Conservation (phyloP, 768 basidiomycete genomes). For the Cystobasidium ongulense region DNA sequence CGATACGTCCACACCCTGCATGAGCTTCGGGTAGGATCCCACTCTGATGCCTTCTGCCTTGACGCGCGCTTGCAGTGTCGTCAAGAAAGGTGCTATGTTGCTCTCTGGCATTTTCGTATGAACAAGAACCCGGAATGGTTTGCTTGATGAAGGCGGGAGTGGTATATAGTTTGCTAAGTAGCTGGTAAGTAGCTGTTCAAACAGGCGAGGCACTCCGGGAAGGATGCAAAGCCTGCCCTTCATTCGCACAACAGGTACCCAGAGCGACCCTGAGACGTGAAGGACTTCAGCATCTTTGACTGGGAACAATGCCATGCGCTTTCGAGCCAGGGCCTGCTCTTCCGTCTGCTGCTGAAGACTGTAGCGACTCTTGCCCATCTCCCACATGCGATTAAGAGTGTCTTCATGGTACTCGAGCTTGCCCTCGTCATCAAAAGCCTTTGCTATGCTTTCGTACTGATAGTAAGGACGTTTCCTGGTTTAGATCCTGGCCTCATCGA, state of each 20-base stretch:
- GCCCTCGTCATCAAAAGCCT: conserved; percentile 56
- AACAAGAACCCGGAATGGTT: not conserved
- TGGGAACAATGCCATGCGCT: conserved; percentile 87
- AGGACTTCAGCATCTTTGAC: conserved; percentile 61
- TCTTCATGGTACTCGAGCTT: conserved; percentile 65
- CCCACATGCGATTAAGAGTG: conserved; percentile 64
- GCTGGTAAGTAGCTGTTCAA: conserved; percentile 68
- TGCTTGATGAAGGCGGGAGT: conserved; percentile 51
- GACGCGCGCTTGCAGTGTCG: conserved; percentile 64
- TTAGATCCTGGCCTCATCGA: not conserved
- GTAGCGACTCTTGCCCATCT: conserved; percentile 54
- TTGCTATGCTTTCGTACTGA: conserved; percentile 57
- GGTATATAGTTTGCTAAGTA: conserved; percentile 62
- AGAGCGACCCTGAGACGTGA: conserved; percentile 68
- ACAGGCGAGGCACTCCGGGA: conserved; percentile 79
- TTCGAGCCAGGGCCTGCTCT: conserved; percentile 66
- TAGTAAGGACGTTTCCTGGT: not conserved
- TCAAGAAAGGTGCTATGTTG: conserved; percentile 76
- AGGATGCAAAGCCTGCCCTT: conserved; percentile 80
- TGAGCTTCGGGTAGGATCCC: conserved; percentile 40
- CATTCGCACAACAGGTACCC: conserved; percentile 77
- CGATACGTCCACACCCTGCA: conserved; percentile 61
- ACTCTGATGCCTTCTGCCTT: conserved; percentile 60
- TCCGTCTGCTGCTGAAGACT: conserved; percentile 59
- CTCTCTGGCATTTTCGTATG: conserved; percentile 63